Conservation (phyloP, 257 asterid species). For the Solanum arcanum region DNA sequence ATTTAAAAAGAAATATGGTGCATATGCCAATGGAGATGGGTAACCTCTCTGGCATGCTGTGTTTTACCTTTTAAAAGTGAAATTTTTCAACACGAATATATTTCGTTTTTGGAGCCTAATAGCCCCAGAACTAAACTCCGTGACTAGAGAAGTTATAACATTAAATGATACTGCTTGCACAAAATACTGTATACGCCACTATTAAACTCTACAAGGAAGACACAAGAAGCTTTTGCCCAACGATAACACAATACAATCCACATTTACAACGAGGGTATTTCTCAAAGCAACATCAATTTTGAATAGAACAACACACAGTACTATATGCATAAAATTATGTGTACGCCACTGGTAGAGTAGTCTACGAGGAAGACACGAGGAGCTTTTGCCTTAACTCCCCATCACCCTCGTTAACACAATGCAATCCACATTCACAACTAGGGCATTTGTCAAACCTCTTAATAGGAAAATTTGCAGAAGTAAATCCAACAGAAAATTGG, state of each 20-base stretch:
- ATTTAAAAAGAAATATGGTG: neutral
- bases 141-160: neutral
- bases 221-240: neutral
- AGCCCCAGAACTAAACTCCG: neutral
- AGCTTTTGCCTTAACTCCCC: neutral
- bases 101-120: neutral
- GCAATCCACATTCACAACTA: slow-evolving; percentile 78
- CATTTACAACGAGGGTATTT: slow-evolving; percentile 76
- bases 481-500: slow-evolving; percentile 63
- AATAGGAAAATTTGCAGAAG: slow-evolving; percentile 47
- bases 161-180: no score
- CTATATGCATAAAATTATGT: neutral
- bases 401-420: slow-evolving; percentile 7
- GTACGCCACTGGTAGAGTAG: neutral
- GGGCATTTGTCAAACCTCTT: slow-evolving; percentile 57
- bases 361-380: slow-evolving; percentile 7
- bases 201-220: neutral
- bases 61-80: neutral
- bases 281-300: neutral
- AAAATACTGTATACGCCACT: neutral
- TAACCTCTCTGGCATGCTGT: neutral
- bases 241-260: slow-evolving; percentile 41
- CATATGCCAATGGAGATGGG: neutral
- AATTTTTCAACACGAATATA: no score
- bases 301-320: neutral